phyloP scores from a whole-genome alignment of 192 early-diverging fungal genomes.

The Linnemannia schmuckeri region DNA sequence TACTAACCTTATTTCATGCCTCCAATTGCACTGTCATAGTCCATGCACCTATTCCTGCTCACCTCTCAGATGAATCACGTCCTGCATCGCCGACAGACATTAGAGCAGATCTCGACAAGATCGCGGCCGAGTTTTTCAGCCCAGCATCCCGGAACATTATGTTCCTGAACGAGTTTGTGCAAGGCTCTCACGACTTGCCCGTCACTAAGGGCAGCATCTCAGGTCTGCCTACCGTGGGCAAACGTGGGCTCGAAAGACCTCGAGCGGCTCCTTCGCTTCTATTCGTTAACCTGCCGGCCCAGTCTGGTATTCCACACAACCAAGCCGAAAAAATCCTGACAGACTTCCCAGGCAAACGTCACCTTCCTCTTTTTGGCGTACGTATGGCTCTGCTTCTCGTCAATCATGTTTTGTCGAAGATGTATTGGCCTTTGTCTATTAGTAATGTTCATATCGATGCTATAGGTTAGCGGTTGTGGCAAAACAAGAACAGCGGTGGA shows the following conservation, averaged over 20 bases:
- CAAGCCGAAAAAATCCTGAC: slow-evolving; percentile 1
- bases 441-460: neutral
- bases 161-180: slow-evolving; percentile 5
- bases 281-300: neutral
- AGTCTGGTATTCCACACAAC: neutral
- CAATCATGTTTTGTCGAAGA: no score
- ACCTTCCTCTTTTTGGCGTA: slow-evolving; percentile 11
- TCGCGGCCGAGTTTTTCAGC: neutral
- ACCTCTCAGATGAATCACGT: neutral
- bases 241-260: neutral
- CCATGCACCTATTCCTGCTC: neutral
- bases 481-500: slow-evolving; percentile 12
- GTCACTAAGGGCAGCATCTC: no score
- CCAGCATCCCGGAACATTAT: neutral
- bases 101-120: neutral
- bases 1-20: neutral
- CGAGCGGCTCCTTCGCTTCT: neutral
- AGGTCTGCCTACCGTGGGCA: neutral
- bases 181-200: neutral
- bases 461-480: neutral
- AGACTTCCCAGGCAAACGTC: neutral
- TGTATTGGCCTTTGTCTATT: neutral
- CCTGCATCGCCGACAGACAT: no score
- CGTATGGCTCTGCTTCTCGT: neutral
- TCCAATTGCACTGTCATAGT: neutral